Base-by-base conservation (phyloP, 306 rosid species). In the Medicago arabica region DNA sequence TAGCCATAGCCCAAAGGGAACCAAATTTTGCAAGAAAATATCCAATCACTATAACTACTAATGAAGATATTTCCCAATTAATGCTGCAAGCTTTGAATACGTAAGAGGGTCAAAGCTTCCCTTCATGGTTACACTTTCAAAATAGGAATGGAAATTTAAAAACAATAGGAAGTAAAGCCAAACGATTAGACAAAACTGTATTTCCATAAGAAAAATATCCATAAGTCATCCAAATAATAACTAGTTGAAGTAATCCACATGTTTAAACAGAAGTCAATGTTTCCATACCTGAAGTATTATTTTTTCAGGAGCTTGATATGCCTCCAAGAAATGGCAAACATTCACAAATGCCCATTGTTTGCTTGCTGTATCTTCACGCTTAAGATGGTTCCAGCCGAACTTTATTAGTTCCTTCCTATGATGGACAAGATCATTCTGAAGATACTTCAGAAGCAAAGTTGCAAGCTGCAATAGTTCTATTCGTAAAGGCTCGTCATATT, bases 291-390 rank as follows among this genome's bases (percentile, higher is more conserved):
- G 99, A 28, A 96, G 97, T 77, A 96, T 96, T 67, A 96, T 96
- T 85, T 96, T 96, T 82, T 96, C 99, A 17, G 99, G 99, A 76
- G 99, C 99, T 80, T 96, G 99, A 86, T 92, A 96, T 72, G 98
- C 99, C 85, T 92, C 98, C 84, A 96, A 85, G 83, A 96, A 96
- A 81, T 96, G 99, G 90, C 99, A 96, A 82, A 96, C 99, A 87
- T 96, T 96, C 75, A 96, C 99, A 90, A 96, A 96, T 62, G 99
- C 99, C 99, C 99, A 96, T 83, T 96, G 99, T 84, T 92, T 96
- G 87, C 99, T 96, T 69, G 98, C 96, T 82, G 98, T 96, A 79
- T 96, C 99, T 87, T 96, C 99, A 55, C 99, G 90, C 87, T 96
- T 96, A 73, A 96, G 93, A 92, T 96, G 99, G 82, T 96, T 96